Evolutionary conservation across 805 yeast species (phyloP), one percentile per base, ranked within the genome.

Genomic region (Starmera quercuum): DNA sequence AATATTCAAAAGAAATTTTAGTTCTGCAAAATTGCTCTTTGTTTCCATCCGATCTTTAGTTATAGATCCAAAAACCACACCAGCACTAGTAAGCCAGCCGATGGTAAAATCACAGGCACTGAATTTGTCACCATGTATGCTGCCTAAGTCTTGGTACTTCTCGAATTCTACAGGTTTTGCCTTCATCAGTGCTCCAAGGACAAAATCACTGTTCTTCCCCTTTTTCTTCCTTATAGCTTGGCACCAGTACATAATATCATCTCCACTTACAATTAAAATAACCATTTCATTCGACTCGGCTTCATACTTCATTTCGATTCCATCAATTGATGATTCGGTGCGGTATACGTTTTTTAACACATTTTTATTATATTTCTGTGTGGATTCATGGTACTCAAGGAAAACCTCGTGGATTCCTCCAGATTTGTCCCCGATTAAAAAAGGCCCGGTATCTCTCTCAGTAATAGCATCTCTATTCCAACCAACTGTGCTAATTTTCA

Each of bases 331-430:
- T 8, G 37, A 29, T 20, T 30, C 20, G 3, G 46, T 16, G 24
- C 44, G 62, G 33, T 66, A 59, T 5, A 68, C 45, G 20, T 56
- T 54, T 29, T 59, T 55, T 35, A 63, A 64, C n/a, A 64, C 58
- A 26, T 64, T 55, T 42, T 63, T 64, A 47, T 55, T 56, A 36
- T 56, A 64, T 37, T 70, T 73, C 32, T 62, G 66, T 4, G 65
- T 51, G 4, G 65, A 54, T 29, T 36, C 41, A 6, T 30, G 19
- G 34, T 44, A 51, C 23, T 73, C 78, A 12, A 69, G 53, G 26
- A 47, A 47, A 5, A 65, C 54, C 44, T 77, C 83, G 33, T 64
- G 63, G 6, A 78, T 41, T 4, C 51, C 41, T 1, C 82, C 83
- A 2, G 61, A 58, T 5, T 53, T 44, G 0, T 77, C 70, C 6